Percentiles rank a stretch among this genome's conserved stretches.
phyloP scores from a whole-genome alignment of 805 yeast species.

The Myxozyma vanderwaltii region DNA sequence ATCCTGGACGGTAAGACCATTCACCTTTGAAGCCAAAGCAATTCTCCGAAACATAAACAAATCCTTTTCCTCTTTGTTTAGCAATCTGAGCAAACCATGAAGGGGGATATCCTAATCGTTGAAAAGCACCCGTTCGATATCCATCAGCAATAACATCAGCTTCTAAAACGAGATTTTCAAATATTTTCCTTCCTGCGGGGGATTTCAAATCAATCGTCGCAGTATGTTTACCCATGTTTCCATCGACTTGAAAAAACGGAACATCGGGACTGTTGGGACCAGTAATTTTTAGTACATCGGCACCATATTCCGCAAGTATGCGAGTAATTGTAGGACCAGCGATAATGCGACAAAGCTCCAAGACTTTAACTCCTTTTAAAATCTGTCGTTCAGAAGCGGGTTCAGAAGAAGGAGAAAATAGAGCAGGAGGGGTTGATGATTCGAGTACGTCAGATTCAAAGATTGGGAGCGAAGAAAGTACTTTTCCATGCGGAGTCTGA shows the following conservation, averaged over 20 bases:
- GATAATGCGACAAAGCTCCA: constrained; percentile 43
- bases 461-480: constrained; percentile 35
- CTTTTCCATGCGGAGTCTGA: constrained; percentile 41
- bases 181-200: constrained; percentile 37
- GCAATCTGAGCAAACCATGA: constrained; percentile 39
- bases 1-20: constrained; percentile 43
- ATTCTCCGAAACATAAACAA: constrained; percentile 43
- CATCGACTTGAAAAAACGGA: constrained; percentile 45
- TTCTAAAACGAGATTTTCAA: constrained; percentile 41
- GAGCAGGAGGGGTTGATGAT: constrained; percentile 39
- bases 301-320: constrained; percentile 44
- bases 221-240: constrained; percentile 45
- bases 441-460: constrained; percentile 35
- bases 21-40: constrained; percentile 44
- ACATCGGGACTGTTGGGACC: constrained; percentile 41
- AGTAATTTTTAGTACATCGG: constrained; percentile 43
- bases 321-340: constrained; percentile 45
- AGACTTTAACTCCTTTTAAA: constrained; percentile 42
- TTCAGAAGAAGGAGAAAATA: constrained; percentile 28
- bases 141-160: constrained; percentile 45
- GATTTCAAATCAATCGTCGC: constrained; percentile 42
- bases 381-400: constrained; percentile 31
- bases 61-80: constrained; percentile 41
- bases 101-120: constrained; percentile 43
- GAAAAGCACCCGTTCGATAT: constrained; percentile 42